Conservation (phyloP, 2,329 filamentous ascomycete species). For the Scortechinia acanthostroma region DNA sequence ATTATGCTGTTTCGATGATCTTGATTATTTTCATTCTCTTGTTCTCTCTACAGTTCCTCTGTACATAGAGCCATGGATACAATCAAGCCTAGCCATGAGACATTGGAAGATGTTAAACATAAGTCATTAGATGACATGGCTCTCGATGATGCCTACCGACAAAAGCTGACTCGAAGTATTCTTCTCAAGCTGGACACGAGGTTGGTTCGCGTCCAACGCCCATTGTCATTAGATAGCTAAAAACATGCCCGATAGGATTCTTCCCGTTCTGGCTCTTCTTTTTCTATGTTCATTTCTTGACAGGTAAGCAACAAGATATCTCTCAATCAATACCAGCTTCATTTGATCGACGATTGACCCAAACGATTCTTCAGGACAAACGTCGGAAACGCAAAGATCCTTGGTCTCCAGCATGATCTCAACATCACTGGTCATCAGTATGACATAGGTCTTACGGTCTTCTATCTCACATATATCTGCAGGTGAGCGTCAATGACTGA, state of each 20-base stretch:
- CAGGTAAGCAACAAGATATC: too few species aligned
- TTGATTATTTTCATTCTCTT: too few species aligned
- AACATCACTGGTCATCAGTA: slow-evolving; percentile 54
- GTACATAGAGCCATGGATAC: too few species aligned
- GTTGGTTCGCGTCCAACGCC: slow-evolving; percentile 15
- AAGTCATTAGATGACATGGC: too few species aligned
- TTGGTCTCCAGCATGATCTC: slow-evolving; percentile 50
- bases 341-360: not conserved
- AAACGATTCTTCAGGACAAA: slow-evolving; percentile 62
- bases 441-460: slow-evolving; percentile 54
- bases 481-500: slow-evolving; percentile 26
- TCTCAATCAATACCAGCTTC: not conserved
- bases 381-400: slow-evolving; percentile 64
- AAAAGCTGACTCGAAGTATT: slow-evolving; percentile 27
- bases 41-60: too few species aligned
- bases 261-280: slow-evolving; percentile 55
- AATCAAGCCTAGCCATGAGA: too few species aligned
- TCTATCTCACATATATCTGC: slow-evolving; percentile 57
- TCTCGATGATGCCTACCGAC: not conserved
- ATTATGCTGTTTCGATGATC: too few species aligned
- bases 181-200: slow-evolving; percentile 45
- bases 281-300: slow-evolving; percentile 55
- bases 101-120: too few species aligned
- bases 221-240: not conserved
- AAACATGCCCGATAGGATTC: slow-evolving; percentile 30